Base-by-base conservation (phyloP, 306 rosid species). In the Hylodesmum podocarpum region DNA sequence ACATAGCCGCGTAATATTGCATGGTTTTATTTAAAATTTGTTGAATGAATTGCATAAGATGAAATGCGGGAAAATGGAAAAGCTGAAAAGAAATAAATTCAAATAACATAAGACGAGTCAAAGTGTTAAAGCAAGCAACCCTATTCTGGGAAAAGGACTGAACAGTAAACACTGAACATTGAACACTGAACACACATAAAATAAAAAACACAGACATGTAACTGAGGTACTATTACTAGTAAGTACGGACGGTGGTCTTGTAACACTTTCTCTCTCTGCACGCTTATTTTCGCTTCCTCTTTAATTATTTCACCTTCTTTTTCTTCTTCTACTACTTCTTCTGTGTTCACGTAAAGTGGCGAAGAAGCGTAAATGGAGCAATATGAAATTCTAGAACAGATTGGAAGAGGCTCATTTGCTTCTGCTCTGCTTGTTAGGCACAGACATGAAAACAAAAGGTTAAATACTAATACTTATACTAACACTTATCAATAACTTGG, bases 311-410 rank as follows among this genome's bases (percentile, higher is more conserved):
- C 40, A 14, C 22, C 7, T 22, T 24, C 55, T 13, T 12, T 12
- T 16, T 41, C 2, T 24, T 27, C 19, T 6, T 40, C 16, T 18
- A 9, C 28, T 18, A 2, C 24, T 64, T 7, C n/a, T 10, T 31
- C 41, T n/a, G 11, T 61, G 44, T 18, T 7, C 18, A 40, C 5
- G 13, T 59, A 69, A 46, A 21, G 54, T 34, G 40, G 31, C n/a
- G n/a, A n/a, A n/a, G n/a, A n/a, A n/a, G n/a, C n/a, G n/a, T n/a
- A 44, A 58, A 94, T 94, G 98, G 98, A 94, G 85, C 91, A 91
- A 84, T 94, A 94, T 80, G 98, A 94, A 80, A 49, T 91, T 84
- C 66, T 94, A 1, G 89, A 94, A 83, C 98, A 90, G 81, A 90
- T 94, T 77, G 98, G 98, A 18, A 94, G 89, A 67, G 98, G 98